phyloP scores from a whole-genome alignment of 2,329 filamentous ascomycete species.

The Fusarium setosum region DNA sequence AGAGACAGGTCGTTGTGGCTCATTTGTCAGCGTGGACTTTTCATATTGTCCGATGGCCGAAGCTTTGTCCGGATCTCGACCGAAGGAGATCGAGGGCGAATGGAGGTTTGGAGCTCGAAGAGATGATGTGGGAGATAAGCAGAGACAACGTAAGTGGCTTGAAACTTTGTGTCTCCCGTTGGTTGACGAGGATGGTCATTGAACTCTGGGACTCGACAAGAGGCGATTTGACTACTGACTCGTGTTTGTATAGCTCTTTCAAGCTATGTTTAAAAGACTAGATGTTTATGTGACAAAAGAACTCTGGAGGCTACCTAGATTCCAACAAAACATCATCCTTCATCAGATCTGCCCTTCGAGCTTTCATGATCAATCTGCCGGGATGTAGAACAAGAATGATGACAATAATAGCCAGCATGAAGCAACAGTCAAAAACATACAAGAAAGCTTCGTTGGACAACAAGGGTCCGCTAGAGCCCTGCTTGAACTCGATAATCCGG shows the following conservation, averaged over 20 bases:
- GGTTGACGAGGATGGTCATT: too few species aligned
- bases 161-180: too few species aligned
- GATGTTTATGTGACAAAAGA: neutral
- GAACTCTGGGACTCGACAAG: too few species aligned
- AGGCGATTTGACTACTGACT: too few species aligned
- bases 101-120: too few species aligned
- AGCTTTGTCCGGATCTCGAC: neutral
- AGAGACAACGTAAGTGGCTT: too few species aligned
- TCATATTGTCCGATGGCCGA: too few species aligned
- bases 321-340: neutral
- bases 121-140: too few species aligned
- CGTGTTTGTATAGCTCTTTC: too few species aligned
- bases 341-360: neutral
- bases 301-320: neutral
- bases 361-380: conserved; percentile 1
- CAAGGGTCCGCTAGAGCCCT: conserved; percentile 56
- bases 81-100: neutral
- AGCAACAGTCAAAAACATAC: conserved; percentile 48
- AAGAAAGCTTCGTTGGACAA: conserved; percentile 58
- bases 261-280: neutral
- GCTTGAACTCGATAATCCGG: conserved; percentile 59
- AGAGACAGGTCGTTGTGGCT: neutral
- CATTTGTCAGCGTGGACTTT: neutral
- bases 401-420: conserved; percentile 41
- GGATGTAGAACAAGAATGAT: conserved; percentile 29